Conservation (phyloP, 805 yeast species). For the Scheffersomyces amazonensis region DNA sequence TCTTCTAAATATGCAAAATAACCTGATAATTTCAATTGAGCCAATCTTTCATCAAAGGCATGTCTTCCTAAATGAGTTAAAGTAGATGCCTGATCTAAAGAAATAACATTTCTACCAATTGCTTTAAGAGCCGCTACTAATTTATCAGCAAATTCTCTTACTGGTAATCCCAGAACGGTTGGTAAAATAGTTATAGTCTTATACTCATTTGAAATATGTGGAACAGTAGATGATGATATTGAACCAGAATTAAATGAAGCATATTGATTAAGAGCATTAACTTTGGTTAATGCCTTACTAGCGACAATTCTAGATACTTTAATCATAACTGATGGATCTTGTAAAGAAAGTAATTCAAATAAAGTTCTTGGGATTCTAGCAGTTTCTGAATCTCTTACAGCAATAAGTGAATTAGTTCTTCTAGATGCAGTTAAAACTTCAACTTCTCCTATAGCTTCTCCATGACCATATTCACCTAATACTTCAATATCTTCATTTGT, state of each 20-base stretch:
- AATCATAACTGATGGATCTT: conserved; percentile 87
- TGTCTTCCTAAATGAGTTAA: conserved; percentile 81
- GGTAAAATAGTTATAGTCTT: conserved; percentile 87
- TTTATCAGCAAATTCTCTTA: conserved; percentile 75
- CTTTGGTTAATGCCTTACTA: conserved; percentile 32
- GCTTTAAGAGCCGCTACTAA: conserved; percentile 68
- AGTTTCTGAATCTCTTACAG: conserved; percentile 90
- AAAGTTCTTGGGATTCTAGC: conserved; percentile 90
- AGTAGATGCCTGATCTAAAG: conserved; percentile 80
- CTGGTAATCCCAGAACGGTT: conserved; percentile 77
- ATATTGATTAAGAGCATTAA: conserved; percentile 4
- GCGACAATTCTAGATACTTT: conserved; percentile 89
- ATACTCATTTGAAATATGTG: conserved; percentile 47
- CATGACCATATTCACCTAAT: conserved; percentile 85
- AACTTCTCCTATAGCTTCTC: conserved; percentile 91
- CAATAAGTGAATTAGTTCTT: conserved; percentile 67
- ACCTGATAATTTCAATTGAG: conserved; percentile 82
- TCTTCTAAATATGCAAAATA: conserved; percentile 91
- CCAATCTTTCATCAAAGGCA: conserved; percentile 82
- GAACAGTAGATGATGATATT: conserved; percentile 13
- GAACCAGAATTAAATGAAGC: conserved; percentile 8
- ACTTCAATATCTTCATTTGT: conserved; percentile 28
- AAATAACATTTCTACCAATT: conserved; percentile 70
- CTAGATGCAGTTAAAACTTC: conserved; percentile 84
- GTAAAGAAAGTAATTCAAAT: conserved; percentile 79